phyloP scores from a whole-genome alignment of 805 yeast genomes.

The Brettanomyces bruxellensis region DNA sequence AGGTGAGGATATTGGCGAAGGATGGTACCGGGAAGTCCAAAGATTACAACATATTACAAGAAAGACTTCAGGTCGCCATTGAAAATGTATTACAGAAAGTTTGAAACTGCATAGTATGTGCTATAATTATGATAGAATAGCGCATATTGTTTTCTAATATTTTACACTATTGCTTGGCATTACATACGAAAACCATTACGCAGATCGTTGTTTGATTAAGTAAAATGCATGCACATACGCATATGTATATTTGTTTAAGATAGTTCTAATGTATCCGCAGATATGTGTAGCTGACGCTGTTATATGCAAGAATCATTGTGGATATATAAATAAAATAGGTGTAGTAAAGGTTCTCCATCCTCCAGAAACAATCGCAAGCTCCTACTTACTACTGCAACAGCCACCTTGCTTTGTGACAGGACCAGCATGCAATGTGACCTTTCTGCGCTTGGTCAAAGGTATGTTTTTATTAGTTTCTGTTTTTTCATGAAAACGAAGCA shows the following conservation, averaged over 20 bases:
- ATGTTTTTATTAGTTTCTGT: slow-evolving; percentile 85
- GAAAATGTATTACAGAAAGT: no score
- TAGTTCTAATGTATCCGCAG: no score
- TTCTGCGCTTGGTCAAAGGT: slow-evolving; percentile 56
- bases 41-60: neutral
- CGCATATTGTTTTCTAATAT: no score
- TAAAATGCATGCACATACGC: no score
- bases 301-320: no score
- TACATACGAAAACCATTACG: no score
- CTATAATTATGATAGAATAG: no score
- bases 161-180: no score
- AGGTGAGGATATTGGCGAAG: slow-evolving; percentile 79
- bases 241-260: no score
- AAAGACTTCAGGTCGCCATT: neutral
- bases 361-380: neutral
- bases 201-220: no score
- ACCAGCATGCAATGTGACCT: slow-evolving; percentile 24
- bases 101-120: no score
- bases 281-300: no score
- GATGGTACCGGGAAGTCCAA: slow-evolving; percentile 70
- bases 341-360: neutral
- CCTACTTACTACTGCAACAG: slow-evolving; percentile 29
- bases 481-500: slow-evolving; percentile 64
- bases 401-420: slow-evolving; percentile 31
- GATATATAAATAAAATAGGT: neutral